Base-by-base conservation (phyloP, 352 stramenopile genomes). In the Discostella stelligera region DNA sequence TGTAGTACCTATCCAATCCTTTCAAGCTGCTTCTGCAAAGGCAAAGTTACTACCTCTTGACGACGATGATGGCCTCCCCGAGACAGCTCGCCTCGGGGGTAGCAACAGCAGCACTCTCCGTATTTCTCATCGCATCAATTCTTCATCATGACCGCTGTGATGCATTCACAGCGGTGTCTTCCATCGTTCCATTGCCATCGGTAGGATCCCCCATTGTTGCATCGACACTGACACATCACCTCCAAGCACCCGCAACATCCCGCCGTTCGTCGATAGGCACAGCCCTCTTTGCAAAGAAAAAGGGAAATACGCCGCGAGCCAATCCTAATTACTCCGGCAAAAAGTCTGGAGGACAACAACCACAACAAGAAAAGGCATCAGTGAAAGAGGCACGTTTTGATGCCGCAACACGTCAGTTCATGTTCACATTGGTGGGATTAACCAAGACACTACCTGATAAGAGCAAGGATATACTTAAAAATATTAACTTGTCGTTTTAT, bases 401-500 rank as follows among this genome's bases (percentile, higher is more conserved):
- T 83, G 88, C 88, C 21, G 79, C 79, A 4, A 92, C 88, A 18
- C 74, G 86, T 68, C 86, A 92, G 58, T 93, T 91, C 71, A 91
- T 91, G 85, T 93, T 91, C 49, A 93, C 86, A 0, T 64, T 93
- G n/a, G 74, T 87, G 10, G 84, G 84, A 18, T 66, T 92, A 37
- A 83, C 77, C 14, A 92, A 92, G 62, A 86, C 83, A 8, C 41
- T 92, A 3, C 87, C 87, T 0, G 87, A 92, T 71, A 92, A 92
- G 61, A 85, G 71, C 11, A 92, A 92, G 63, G 86, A 82, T 16
- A 90, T 94, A 72, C 63, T 94, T 0, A 86, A 93, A 30, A 88
- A 91, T 53, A 90, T 94, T 55, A 80, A 94, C 78, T 41, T 94
- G 0, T 85, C 76, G 23, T 91, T 94, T 66, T 93, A 92, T 83